Base-by-base conservation (phyloP, 495 filamentous ascomycete genomes). In the Hyaloscypha hepaticicola region DNA sequence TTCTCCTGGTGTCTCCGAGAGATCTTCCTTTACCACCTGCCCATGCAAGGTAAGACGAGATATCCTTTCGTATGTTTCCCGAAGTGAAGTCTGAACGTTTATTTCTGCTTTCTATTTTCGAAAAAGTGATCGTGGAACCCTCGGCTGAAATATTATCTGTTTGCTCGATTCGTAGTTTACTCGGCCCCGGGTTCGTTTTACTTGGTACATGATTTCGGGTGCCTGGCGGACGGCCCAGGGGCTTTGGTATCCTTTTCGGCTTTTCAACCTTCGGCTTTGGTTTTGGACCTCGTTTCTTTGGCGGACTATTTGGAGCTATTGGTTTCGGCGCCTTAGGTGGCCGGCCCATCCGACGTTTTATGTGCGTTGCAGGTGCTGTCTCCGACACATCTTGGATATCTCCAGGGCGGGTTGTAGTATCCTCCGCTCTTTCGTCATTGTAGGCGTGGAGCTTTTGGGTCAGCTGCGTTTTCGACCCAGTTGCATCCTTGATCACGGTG, bases 1-100 rank as follows among this genome's bases (percentile, higher is more conserved):
- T 63, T 26, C 60, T 50, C 31, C 25, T 63, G 6, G 12, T 27
- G 16, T 63, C 60, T 48, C 50, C 60, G 8, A 38, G 21, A 7
- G 33, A 27, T 48, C 26, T 41, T 3, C 27, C 22, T 26, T 27
- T 29, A 29, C 29, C 29, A 27, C n/a, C 8, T 41, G 51, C 60
- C 60, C 60, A 63, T 25, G 9, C 2, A 19, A 63, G 60, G 38
- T 63, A 63, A 19, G 7, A 22, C 5, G 19, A 2, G 21, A 33
- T 12, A 26, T 58, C 38, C 19, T 9, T 16, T 16, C 38, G 9
- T 45, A 45, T 45, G 19, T 45, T 45, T 1, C 16, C 16, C 38
- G 38, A 45, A 16, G 38, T 45, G 3, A 45, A 45, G 38, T 9
- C 19, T 16, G 38, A 8, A 45, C 19, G 38, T 16, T 45, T 45